Evolutionary conservation across 768 basidiomycete genomes (phyloP).

Genomic region (Amyloporia xantha): DNA sequence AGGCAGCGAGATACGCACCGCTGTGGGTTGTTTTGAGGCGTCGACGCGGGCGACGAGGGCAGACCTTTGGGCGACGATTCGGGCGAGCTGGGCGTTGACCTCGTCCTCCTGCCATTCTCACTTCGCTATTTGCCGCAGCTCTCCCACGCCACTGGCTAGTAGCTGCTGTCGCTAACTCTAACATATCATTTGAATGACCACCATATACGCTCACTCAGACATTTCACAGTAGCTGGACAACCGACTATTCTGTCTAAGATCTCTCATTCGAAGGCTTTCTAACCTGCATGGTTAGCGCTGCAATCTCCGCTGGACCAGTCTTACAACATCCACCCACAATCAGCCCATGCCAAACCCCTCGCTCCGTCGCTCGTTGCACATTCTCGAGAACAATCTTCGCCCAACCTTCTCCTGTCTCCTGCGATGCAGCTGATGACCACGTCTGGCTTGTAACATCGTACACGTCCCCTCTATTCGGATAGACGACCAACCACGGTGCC

Average conservation of each 20-base stretch:
- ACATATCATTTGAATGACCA: background rate
- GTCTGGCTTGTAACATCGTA: slow-evolving; percentile 42
- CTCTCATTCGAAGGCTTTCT: too few relatives aligned
- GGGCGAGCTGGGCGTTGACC: slow-evolving; percentile 8
- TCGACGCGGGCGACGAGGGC: slow-evolving; percentile 36
- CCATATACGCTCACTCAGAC: background rate
- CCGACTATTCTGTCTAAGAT: too few relatives aligned
- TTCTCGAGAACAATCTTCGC: slow-evolving; percentile 25
- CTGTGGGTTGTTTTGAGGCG: slow-evolving; percentile 32
- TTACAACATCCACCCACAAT: slow-evolving; percentile 70
- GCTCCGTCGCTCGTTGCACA: slow-evolving; percentile 16
- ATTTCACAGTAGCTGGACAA: too few relatives aligned
- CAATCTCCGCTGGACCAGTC: slow-evolving; percentile 48
- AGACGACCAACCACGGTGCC: slow-evolving; percentile 49
- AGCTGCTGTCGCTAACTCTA: too few relatives aligned
- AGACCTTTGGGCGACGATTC: slow-evolving; percentile 24
- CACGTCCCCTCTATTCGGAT: slow-evolving; percentile 62
- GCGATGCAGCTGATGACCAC: slow-evolving; percentile 25
- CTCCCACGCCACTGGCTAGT: background rate
- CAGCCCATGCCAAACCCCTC: slow-evolving; percentile 40
- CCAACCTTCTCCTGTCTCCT: slow-evolving; percentile 26
- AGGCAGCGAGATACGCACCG: slow-evolving; percentile 30
- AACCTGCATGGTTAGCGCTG: too few relatives aligned
- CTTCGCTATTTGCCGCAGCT: background rate
- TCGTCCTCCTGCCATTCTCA: slow-evolving; percentile 3